Conservation (phyloP, 257 asterid species). For the Craterostigma plantagineum region DNA sequence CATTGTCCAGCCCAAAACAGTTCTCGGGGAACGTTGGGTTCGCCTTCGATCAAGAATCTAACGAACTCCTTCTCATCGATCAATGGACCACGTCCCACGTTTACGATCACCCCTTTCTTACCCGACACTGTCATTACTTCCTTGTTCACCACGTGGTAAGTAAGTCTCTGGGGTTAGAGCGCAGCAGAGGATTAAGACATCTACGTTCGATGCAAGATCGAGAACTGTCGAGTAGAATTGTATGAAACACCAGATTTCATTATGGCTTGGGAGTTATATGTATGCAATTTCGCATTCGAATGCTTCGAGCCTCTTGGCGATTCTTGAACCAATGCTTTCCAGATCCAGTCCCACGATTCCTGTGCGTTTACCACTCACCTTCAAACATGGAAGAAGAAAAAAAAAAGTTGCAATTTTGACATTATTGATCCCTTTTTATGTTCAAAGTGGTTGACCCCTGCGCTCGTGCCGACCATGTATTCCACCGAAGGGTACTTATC, state of each 20-base stretch:
- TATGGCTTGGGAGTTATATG: constrained; percentile 35
- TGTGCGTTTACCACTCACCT: constrained; percentile 57
- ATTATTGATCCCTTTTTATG: no score
- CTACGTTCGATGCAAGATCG: constrained; percentile 36
- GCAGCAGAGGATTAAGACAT: constrained; percentile 44
- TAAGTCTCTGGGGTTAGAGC: constrained; percentile 38
- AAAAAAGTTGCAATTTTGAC: not conserved
- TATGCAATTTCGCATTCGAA: constrained; percentile 48
- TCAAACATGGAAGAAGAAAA: constrained; percentile 16
- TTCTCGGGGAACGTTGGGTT: constrained; percentile 29
- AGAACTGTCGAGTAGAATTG: constrained; percentile 21
- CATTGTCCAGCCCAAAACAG: constrained; percentile 36
- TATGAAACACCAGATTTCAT: constrained; percentile 28
- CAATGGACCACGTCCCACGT: constrained; percentile 52
- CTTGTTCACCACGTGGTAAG: constrained; percentile 32
- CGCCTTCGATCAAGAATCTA: constrained; percentile 43
- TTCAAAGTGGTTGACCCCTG: no score
- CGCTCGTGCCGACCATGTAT: no score
- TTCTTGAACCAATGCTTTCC: constrained; percentile 71
- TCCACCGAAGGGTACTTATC: no score
- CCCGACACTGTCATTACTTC: constrained; percentile 43
- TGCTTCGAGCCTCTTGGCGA: constrained; percentile 59
- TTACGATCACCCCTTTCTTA: constrained; percentile 32
- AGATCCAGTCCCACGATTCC: constrained; percentile 62
- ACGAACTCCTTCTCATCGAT: constrained; percentile 41